Conservation (phyloP, 352 stramenopile genomes). For the Pythium sp. region DNA sequence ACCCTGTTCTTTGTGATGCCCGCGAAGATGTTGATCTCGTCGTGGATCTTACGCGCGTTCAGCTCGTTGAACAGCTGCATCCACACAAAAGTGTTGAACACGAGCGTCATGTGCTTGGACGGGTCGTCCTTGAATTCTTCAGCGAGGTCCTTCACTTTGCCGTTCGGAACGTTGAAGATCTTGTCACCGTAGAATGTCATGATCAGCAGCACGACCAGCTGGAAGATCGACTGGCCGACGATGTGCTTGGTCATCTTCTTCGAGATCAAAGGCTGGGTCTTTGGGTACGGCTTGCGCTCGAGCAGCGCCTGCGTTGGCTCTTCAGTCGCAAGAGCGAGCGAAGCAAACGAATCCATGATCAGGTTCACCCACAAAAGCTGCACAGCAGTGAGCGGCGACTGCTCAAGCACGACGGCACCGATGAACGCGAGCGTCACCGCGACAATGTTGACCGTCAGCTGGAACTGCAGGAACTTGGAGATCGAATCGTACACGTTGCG, state of each 20-base stretch:
- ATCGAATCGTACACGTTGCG: conserved; percentile 97
- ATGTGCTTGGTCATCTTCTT: conserved; percentile 95
- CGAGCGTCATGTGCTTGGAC: conserved; percentile 91
- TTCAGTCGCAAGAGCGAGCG: conserved; percentile 94
- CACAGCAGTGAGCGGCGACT: conserved; percentile 88
- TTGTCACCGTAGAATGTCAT: conserved; percentile 74
- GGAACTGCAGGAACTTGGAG: conserved; percentile 96
- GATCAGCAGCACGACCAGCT: conserved; percentile 84
- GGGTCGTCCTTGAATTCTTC: conserved; percentile 41
- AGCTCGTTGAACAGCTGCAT: conserved; percentile 90
- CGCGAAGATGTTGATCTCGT: conserved; percentile 94
- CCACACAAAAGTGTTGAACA: conserved; percentile 98
- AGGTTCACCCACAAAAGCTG: conserved; percentile 98
- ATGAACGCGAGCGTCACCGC: conserved; percentile 90
- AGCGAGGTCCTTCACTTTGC: conserved; percentile 30
- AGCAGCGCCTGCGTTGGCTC: conserved; percentile 85
- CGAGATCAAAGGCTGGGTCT: conserved; percentile 89
- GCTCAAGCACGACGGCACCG: conserved; percentile 54
- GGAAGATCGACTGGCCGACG: conserved; percentile 88
- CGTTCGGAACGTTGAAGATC: conserved; percentile 49
- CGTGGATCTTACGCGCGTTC: conserved; percentile 83
- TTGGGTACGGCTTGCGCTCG: conserved; percentile 88
- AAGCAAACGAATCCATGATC: conserved; percentile 97
- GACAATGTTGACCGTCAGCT: conserved; percentile 94
- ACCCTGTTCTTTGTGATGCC: conserved; percentile 90